phyloP scores from a whole-genome alignment of 2,329 filamentous ascomycete species.

The Calonectria fujianensis region DNA sequence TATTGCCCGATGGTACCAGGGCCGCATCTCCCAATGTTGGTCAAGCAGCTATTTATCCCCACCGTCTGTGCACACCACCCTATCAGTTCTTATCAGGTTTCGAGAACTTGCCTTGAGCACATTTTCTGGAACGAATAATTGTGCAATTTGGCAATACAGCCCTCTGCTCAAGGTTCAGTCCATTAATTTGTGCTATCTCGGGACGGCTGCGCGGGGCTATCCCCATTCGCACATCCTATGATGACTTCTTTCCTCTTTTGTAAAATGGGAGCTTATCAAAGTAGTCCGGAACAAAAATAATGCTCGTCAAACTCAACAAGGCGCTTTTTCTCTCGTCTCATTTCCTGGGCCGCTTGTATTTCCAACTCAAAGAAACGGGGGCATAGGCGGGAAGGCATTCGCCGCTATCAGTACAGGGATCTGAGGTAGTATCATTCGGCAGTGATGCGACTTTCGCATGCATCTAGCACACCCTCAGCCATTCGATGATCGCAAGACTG shows the following conservation, averaged over 20 bases:
- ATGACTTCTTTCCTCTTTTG: background rate
- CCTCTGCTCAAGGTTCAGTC: background rate
- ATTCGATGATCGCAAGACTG: background rate
- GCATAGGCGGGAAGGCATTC: background rate
- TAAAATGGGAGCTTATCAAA: background rate
- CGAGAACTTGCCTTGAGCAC: background rate
- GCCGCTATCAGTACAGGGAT: background rate
- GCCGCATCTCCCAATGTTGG: slow-evolving; percentile 3
- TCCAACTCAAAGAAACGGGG: background rate
- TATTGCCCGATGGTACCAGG: background rate
- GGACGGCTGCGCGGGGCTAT: background rate
- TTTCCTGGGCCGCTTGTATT: background rate
- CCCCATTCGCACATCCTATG: background rate
- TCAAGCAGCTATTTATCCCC: background rate
- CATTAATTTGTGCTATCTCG: background rate
- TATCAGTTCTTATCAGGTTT: background rate
- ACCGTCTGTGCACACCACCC: background rate
- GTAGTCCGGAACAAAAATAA: background rate
- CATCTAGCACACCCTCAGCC: background rate
- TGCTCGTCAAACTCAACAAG: slow-evolving; percentile 3
- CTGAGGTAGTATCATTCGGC: background rate
- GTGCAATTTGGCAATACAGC: background rate
- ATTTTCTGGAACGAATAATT: background rate
- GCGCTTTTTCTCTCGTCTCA: background rate
- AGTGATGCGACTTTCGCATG: background rate